These are phyloP conservation scores for Phytophthora kernoviae DNA, from an alignment of 352 stramenopile species.

Conservation along the genomic window DNA sequence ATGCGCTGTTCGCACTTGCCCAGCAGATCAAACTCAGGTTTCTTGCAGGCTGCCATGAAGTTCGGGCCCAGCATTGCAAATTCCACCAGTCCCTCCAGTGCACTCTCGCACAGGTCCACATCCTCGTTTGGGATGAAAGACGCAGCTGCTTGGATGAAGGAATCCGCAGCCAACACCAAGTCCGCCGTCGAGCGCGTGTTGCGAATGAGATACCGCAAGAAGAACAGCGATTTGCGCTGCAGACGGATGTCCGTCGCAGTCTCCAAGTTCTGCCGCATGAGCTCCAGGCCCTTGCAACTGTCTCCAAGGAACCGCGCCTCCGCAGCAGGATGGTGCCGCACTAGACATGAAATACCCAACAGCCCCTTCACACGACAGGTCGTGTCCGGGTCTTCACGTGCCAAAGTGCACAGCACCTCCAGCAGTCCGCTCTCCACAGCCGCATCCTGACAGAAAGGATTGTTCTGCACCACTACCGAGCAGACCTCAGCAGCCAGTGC, in stretches of 20 bases:
- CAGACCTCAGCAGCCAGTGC: slow-evolving; percentile 77
- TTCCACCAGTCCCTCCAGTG: slow-evolving; percentile 71
- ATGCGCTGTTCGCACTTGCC: slow-evolving; percentile 60
- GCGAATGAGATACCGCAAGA: slow-evolving; percentile 80
- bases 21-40: slow-evolving; percentile 48
- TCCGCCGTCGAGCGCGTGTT: slow-evolving; percentile 59
- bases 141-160: slow-evolving; percentile 53
- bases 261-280: slow-evolving; percentile 63
- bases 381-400: slow-evolving; percentile 60
- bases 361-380: slow-evolving; percentile 80
- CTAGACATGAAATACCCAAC: slow-evolving; percentile 83
- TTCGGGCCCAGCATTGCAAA: slow-evolving; percentile 66
- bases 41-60: slow-evolving; percentile 65
- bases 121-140: slow-evolving; percentile 71
- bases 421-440: slow-evolving; percentile 65
- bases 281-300: slow-evolving; percentile 56
- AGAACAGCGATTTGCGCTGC: slow-evolving; percentile 85
- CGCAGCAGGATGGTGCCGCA: slow-evolving; percentile 68
- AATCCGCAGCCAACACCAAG: slow-evolving; percentile 42
- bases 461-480: slow-evolving; percentile 88
- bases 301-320: slow-evolving; percentile 66
- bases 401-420: slow-evolving; percentile 69
- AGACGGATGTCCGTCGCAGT: slow-evolving; percentile 63
- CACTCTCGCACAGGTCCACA: slow-evolving; percentile 79
- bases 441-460: slow-evolving; percentile 80